These are phyloP conservation scores for Aureobasidium mangrovei DNA, from an alignment of 2,329 filamentous ascomycete species.

Conservation along the genomic window DNA sequence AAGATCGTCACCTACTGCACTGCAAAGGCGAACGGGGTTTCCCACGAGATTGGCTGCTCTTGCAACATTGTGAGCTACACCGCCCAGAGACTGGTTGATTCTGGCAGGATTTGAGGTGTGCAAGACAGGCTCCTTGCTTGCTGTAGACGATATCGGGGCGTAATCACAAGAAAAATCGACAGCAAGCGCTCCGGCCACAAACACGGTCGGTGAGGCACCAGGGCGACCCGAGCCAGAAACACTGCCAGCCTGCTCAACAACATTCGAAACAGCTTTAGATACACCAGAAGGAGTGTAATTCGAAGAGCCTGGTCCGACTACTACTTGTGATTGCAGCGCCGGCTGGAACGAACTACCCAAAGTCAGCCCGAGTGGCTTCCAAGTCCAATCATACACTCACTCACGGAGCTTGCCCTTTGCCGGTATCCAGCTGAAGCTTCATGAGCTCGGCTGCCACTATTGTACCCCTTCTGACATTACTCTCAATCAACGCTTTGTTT, in stretches of 20 bases:
- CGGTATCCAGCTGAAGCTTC: slow-evolving; percentile 40
- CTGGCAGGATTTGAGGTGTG: slow-evolving; percentile 80
- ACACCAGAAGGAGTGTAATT: slow-evolving; percentile 19
- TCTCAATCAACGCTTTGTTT: slow-evolving; percentile 61
- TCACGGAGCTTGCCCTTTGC: slow-evolving; percentile 30
- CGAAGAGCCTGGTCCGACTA: slow-evolving; percentile 15
- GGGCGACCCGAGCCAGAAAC: background rate
- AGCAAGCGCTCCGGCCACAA: slow-evolving; percentile 85
- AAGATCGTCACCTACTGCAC: slow-evolving; percentile 69
- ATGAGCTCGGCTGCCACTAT: slow-evolving; percentile 55
- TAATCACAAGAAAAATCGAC: slow-evolving; percentile 84
- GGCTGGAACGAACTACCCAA: slow-evolving; percentile 11
- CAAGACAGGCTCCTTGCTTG: slow-evolving; percentile 40
- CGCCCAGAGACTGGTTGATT: slow-evolving; percentile 77
- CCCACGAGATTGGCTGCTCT: slow-evolving; percentile 67
- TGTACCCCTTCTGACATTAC: slow-evolving; percentile 57
- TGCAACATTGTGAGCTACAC: slow-evolving; percentile 87
- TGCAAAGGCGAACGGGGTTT: slow-evolving; percentile 63
- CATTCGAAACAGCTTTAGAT: slow-evolving; percentile 18
- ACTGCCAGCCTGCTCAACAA: background rate
- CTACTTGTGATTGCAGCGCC: background rate
- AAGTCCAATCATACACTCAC: slow-evolving; percentile 13
- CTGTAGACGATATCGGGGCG: slow-evolving; percentile 36
- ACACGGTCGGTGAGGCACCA: slow-evolving; percentile 47
- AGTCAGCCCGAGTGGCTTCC: slow-evolving; percentile 7